phyloP scores from a whole-genome alignment of 768 basidiomycete species.

The Russula olivacea region DNA sequence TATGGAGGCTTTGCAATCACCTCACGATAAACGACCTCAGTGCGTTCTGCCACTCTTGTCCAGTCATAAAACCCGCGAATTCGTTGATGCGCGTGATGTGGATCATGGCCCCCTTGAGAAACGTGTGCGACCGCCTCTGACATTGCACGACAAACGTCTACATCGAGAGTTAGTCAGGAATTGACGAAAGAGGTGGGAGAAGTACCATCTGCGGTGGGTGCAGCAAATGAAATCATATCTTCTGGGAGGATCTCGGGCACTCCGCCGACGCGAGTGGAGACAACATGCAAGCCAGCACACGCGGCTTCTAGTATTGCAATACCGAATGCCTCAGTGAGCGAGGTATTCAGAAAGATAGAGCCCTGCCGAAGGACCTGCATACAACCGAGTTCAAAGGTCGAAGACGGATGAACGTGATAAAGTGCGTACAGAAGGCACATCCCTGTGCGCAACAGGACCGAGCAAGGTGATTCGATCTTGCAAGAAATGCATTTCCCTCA shows the following conservation, averaged over 20 bases:
- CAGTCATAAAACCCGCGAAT: slow-evolving; percentile 85
- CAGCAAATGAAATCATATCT: slow-evolving; percentile 94
- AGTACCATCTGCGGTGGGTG: slow-evolving; percentile 89
- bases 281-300: slow-evolving; percentile 89
- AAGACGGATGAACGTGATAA: not conserved
- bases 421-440: slow-evolving; percentile 58
- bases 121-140: slow-evolving; percentile 74
- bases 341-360: slow-evolving; percentile 91
- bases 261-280: slow-evolving; percentile 90
- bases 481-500: slow-evolving; percentile 84
- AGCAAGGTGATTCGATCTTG: slow-evolving; percentile 91
- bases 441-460: slow-evolving; percentile 70
- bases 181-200: not conserved
- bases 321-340: slow-evolving; percentile 93
- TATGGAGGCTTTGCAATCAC: slow-evolving; percentile 57
- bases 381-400: not conserved
- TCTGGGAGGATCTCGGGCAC: slow-evolving; percentile 91
- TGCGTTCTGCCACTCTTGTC: slow-evolving; percentile 70
- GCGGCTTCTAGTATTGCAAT: slow-evolving; percentile 98
- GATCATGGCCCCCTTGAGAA: slow-evolving; percentile 62
- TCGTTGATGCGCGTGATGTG: slow-evolving; percentile 65
- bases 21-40: slow-evolving; percentile 73
- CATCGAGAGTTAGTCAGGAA: not conserved
- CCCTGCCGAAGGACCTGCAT: slow-evolving; percentile 76
- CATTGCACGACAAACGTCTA: slow-evolving; percentile 83